These are phyloP conservation scores for Psidium guajava DNA, from an alignment of 345 rosid genomes.

Conservation along the genomic window DNA sequence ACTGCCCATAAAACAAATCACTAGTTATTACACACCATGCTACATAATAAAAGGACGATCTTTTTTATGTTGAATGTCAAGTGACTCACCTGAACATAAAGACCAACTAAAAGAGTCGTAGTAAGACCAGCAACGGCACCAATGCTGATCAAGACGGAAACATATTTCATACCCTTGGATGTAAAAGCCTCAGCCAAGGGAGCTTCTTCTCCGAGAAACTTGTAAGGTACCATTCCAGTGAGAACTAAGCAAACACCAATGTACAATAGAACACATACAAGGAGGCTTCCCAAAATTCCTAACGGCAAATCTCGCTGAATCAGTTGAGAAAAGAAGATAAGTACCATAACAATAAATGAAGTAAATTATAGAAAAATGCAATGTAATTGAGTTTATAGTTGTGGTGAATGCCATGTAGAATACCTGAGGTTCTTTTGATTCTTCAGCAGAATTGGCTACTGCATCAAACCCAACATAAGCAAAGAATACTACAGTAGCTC, in stretches of 20 bases:
- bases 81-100: conserved; percentile 82
- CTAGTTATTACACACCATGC: neutral
- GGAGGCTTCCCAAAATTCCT: conserved; percentile 86
- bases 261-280: conserved; percentile 57
- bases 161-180: conserved; percentile 77
- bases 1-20: conserved; percentile 36
- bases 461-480: conserved; percentile 99
- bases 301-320: conserved; percentile 83
- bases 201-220: conserved; percentile 76
- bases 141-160: conserved; percentile 67
- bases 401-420: neutral
- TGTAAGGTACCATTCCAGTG: conserved; percentile 93
- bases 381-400: neutral
- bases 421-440: conserved; percentile 86
- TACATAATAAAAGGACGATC: neutral
- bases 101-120: conserved; percentile 87
- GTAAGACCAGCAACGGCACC: conserved; percentile 99
- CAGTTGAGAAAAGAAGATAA: conserved; percentile 2
- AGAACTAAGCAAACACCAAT: conserved; percentile 82
- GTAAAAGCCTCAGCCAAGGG: conserved; percentile 79
- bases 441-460: conserved; percentile 96
- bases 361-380: neutral
- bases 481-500: conserved; percentile 91
- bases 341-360: neutral
- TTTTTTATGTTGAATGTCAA: neutral